Evolutionary conservation across 306 rosid species (phyloP), one percentile per base, ranked within the genome.

Genomic region (Casuarina cunninghamiana): DNA sequence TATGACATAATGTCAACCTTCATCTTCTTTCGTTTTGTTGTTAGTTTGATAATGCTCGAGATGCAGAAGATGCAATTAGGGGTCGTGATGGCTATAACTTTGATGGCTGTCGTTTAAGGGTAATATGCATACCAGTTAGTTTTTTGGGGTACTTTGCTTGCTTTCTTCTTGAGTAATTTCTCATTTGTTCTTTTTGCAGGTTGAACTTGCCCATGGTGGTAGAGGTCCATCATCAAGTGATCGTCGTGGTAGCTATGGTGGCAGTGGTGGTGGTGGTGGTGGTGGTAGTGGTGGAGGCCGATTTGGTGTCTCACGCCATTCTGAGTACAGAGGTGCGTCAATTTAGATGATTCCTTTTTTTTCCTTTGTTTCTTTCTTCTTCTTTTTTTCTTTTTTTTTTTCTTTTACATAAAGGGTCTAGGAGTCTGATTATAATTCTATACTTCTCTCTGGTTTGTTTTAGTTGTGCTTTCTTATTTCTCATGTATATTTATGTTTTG

Each of bases 161-260:
- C 26, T 11, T 51, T 48, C 67, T 43, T 5, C 63, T 58, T 67
- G 32, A 5, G 42, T 21, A 46, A 63, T 58, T 21, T 79, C 74
- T 83, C 71, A 70, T 73, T 21, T 74, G 37, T 81, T 68, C 38
- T 55, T 77, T 62, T 73, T 77, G 49, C 80, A 96, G 99, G 99
- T 96, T 89, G 99, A 96, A 76, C 99, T 96, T 77, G 99, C 99
- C 65, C 99, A 93, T 87, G 98, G 99, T 72, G 98, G 99, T 78
- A 87, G 99, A 78, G 99, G 99, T 7, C 94, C 94, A 55, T 82
- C 99, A 35, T 91, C 98, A 73, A 88, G 97, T 83, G 99, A 96
- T 74, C 99, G 96, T 6, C 97, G 94, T 74, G 83, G 87, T 68
- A 92, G 96, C 54, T 87, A 94, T 79, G 91, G 91, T 4, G 87